These are phyloP conservation scores for Serendipita indica DNA, from an alignment of 768 basidiomycete species.

Conservation along the genomic window DNA sequence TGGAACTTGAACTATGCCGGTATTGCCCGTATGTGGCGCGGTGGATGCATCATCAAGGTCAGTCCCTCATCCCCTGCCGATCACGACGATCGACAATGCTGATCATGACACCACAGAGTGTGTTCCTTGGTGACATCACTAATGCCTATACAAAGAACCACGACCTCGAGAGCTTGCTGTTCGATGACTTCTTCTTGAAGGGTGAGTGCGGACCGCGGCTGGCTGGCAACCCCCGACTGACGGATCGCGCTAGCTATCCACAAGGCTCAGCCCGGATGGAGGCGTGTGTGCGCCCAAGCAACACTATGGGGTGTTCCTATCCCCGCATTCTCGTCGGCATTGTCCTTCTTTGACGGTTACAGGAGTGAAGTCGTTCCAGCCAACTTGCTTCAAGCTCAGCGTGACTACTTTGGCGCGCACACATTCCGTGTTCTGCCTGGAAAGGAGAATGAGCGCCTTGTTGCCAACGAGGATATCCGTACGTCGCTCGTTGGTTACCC, in stretches of 20 bases:
- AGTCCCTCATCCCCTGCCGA: slow-evolving; percentile 2
- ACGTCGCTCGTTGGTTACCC: slow-evolving; percentile 24
- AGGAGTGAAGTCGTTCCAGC: slow-evolving; percentile 54
- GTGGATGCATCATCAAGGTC: slow-evolving; percentile 98
- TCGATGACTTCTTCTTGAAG: slow-evolving; percentile 96
- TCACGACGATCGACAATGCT: not conserved
- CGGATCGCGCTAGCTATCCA: slow-evolving; percentile 46
- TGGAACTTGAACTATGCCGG: slow-evolving; percentile 98
- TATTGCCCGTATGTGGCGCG: slow-evolving; percentile 98
- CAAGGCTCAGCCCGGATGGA: slow-evolving; percentile 94
- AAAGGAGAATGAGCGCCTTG: slow-evolving; percentile 73
- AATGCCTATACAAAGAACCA: slow-evolving; percentile 75
- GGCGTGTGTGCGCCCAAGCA: slow-evolving; percentile 90
- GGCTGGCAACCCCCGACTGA: not conserved
- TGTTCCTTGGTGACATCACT: slow-evolving; percentile 90
- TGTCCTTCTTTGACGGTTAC: slow-evolving; percentile 99
- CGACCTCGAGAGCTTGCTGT: slow-evolving; percentile 79
- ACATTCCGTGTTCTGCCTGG: slow-evolving; percentile 91
- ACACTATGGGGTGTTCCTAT: slow-evolving; percentile 96
- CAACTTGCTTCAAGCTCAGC: slow-evolving; percentile 28
- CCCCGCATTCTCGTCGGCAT: slow-evolving; percentile 93
- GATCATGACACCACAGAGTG: slow-evolving; percentile 35
- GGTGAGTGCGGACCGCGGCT: slow-evolving; percentile 30
- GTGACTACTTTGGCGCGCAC: slow-evolving; percentile 99
- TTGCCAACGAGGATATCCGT: slow-evolving; percentile 78